These are phyloP conservation scores for Capsicum baccatum DNA, from an alignment of 257 asterid species.

Conservation along the genomic window DNA sequence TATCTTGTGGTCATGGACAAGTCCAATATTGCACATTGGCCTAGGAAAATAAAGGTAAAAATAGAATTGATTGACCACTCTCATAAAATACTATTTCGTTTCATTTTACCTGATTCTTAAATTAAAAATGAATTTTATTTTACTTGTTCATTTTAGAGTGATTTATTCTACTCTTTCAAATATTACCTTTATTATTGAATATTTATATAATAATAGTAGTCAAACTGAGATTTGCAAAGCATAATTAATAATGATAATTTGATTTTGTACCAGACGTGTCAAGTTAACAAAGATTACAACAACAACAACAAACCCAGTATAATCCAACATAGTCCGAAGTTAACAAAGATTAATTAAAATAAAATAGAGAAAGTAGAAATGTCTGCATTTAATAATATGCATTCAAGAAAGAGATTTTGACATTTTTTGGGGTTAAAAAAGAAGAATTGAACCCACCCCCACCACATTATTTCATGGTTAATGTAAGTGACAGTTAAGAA, in stretches of 20 bases:
- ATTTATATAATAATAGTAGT: neutral
- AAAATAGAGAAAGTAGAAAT: neutral
- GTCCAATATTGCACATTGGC: neutral
- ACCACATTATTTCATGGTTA: neutral
- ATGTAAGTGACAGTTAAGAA: neutral
- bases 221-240: neutral
- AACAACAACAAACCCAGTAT: no score
- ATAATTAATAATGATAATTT: neutral
- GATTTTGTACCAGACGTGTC: neutral
- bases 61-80: neutral
- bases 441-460: neutral
- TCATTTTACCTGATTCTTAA: neutral
- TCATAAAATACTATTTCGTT: neutral
- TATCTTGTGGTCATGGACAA: neutral
- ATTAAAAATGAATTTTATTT: neutral
- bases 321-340: neutral
- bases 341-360: neutral
- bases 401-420: neutral
- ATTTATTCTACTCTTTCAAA: neutral
- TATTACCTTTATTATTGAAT: neutral
- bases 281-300: neutral
- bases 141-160: neutral
- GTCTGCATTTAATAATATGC: neutral
- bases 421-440: neutral
- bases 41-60: neutral